phyloP scores from a whole-genome alignment of 2,329 filamentous ascomycete genomes.

The Fusarium napiforme region DNA sequence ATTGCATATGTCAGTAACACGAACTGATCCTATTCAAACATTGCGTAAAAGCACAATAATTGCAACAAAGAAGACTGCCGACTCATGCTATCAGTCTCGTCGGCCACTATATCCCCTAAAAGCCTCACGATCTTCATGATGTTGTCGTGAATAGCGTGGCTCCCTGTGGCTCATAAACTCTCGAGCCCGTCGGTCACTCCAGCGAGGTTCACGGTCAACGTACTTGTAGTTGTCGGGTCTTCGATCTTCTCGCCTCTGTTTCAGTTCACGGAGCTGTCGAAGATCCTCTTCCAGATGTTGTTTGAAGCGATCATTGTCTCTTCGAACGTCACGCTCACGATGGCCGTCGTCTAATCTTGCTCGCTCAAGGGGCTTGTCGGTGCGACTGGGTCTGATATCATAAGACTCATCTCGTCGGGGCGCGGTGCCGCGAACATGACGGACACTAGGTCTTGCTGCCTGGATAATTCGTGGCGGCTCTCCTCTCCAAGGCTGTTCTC shows the following conservation, averaged over 20 bases:
- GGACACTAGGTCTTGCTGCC: conserved; percentile 11
- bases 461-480: conserved; percentile 36
- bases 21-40: neutral
- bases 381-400: conserved; percentile 1
- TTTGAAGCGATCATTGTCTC: conserved; percentile 30
- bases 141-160: neutral
- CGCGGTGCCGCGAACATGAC: conserved; percentile 28
- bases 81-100: neutral
- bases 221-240: neutral
- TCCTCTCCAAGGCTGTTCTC: conserved; percentile 21
- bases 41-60: neutral
- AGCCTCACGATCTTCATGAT: neutral
- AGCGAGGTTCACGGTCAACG: conserved; percentile 17
- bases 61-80: neutral
- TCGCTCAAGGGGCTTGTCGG: conserved; percentile 31
- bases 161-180: conserved; percentile 34
- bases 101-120: neutral
- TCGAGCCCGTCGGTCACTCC: conserved; percentile 30
- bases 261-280: conserved; percentile 18
- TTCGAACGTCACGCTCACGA: conserved; percentile 6
- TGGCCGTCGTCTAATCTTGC: conserved; percentile 19
- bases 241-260: conserved; percentile 10
- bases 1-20: neutral
- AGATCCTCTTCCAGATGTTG: conserved; percentile 27
- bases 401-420: conserved; percentile 29